These are phyloP conservation scores for Fusarium sp. DNA, from an alignment of 2,329 filamentous ascomycete genomes.

Conservation along the genomic window DNA sequence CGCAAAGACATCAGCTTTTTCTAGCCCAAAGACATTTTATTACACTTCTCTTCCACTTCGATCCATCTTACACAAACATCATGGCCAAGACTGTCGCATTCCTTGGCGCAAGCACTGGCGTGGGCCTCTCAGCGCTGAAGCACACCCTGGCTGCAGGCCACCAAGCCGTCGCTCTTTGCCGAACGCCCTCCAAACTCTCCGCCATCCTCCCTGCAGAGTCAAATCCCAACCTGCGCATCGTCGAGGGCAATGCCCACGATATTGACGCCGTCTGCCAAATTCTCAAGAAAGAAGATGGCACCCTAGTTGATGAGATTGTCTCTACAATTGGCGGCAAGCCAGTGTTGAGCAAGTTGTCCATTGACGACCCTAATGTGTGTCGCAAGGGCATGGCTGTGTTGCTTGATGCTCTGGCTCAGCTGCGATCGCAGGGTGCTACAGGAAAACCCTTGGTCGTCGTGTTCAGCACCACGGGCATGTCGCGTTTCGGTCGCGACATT, in stretches of 20 bases:
- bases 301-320: slow-evolving; percentile 59
- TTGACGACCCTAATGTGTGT: slow-evolving; percentile 63
- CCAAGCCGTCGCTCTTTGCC: slow-evolving; percentile 62
- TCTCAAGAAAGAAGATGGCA: slow-evolving; percentile 47
- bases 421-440: slow-evolving; percentile 43
- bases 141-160: slow-evolving; percentile 59
- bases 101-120: slow-evolving; percentile 65
- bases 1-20: not conserved
- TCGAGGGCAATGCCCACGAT: slow-evolving; percentile 62
- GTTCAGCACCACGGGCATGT: slow-evolving; percentile 57
- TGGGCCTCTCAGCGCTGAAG: slow-evolving; percentile 60
- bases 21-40: not conserved
- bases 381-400: slow-evolving; percentile 57
- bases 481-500: slow-evolving; percentile 53
- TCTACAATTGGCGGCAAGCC: slow-evolving; percentile 59
- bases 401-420: slow-evolving; percentile 51
- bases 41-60: not conserved
- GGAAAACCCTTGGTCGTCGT: slow-evolving; percentile 51
- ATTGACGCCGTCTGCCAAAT: slow-evolving; percentile 51
- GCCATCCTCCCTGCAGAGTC: slow-evolving; percentile 47
- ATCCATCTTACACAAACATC: not conserved
- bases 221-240: slow-evolving; percentile 55
- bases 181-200: slow-evolving; percentile 62
- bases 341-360: slow-evolving; percentile 48
- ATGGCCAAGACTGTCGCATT: slow-evolving; percentile 59